Conservation (phyloP, 2,329 filamentous ascomycete genomes). For the Trichoderma citrinoviride region DNA sequence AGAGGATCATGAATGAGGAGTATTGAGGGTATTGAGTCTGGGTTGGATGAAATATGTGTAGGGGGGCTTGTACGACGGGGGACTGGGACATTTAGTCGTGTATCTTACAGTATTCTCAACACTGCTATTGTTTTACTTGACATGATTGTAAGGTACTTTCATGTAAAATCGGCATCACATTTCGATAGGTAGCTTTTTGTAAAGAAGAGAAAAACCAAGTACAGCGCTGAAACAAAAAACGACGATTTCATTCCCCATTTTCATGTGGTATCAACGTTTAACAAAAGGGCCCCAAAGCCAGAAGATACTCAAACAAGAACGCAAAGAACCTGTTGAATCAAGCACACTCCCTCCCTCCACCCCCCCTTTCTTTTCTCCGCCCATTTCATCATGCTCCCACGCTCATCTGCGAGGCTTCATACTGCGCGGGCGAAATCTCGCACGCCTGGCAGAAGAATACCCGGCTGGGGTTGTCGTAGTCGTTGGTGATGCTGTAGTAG, state of each 20-base stretch:
- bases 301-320: too few species aligned
- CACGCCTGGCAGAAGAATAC: conserved; percentile 93
- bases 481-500: conserved; percentile 87
- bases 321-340: too few species aligned
- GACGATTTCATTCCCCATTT: too few species aligned
- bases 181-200: background rate
- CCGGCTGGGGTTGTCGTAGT: conserved; percentile 66
- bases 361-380: background rate
- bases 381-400: conserved; percentile 9
- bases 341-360: too few species aligned
- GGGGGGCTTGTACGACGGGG: background rate
- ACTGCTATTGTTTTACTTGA: too few species aligned
- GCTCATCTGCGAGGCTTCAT: conserved; percentile 16
- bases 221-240: background rate
- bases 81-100: background rate
- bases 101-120: too few species aligned
- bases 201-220: background rate
- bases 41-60: background rate
- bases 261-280: too few species aligned
- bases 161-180: too few species aligned
- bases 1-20: conserved; percentile 56
- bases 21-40: conserved; percentile 38
- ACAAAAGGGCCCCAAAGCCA: too few species aligned
- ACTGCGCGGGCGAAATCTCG: conserved; percentile 43
- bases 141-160: too few species aligned